phyloP scores from a whole-genome alignment of 495 filamentous ascomycete genomes.

The Pyrenopolyporus hunteri region DNA sequence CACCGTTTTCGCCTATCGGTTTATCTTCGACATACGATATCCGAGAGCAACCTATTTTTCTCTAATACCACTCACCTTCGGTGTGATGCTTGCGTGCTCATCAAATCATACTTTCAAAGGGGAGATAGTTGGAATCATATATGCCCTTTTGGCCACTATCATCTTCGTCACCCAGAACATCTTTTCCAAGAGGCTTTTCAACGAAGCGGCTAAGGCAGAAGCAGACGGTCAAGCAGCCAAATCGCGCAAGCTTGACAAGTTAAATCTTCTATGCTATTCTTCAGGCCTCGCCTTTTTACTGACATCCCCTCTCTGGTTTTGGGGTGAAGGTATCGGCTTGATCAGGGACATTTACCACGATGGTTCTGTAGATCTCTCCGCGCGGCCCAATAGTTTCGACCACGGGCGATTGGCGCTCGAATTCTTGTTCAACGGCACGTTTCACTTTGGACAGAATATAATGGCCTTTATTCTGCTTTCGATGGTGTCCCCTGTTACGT shows the following conservation, averaged over 20 bases:
- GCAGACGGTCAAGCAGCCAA: conserved; percentile 64
- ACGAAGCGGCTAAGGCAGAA: conserved; percentile 84
- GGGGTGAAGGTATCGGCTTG: conserved; percentile 81
- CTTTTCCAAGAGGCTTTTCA: conserved; percentile 98
- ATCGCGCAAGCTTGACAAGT: conserved; percentile 85
- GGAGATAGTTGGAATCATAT: conserved; percentile 85
- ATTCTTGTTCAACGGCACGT: conserved; percentile 95
- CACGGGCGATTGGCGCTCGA: conserved; percentile 80
- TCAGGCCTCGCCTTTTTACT: conserved; percentile 88
- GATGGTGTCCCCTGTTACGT: conserved; percentile 93
- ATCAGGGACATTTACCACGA: conserved; percentile 75
- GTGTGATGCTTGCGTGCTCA: conserved; percentile 94
- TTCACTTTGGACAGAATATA: conserved; percentile 96
- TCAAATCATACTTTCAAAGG: conserved; percentile 75
- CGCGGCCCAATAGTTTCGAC: conserved; percentile 71
- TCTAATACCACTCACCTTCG: conserved; percentile 86
- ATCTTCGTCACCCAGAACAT: conserved; percentile 99
- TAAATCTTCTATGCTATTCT: conserved; percentile 96
- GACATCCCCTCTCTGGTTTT: conserved; percentile 93
- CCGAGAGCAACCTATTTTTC: conserved; percentile 89
- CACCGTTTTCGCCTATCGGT: conserved; percentile 90
- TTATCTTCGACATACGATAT: conserved; percentile 87
- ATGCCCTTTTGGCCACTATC: conserved; percentile 82
- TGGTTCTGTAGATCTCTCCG: conserved; percentile 63
- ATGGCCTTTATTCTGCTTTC: conserved; percentile 90